These are phyloP conservation scores for Royoungia palumana DNA, from an alignment of 768 basidiomycete species.

Conservation along the genomic window DNA sequence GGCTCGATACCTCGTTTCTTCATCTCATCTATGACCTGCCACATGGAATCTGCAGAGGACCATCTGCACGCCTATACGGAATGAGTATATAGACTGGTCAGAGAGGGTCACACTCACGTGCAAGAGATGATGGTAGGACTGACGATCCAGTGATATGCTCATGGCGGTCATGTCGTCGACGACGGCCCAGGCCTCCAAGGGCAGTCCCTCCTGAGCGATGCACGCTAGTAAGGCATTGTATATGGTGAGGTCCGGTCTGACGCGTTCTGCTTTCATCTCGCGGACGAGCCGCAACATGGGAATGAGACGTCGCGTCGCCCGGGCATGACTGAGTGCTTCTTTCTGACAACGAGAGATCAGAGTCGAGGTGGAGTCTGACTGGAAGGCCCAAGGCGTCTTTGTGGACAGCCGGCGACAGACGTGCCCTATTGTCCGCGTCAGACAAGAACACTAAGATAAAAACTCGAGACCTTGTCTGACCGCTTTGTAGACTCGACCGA, in stretches of 20 bases:
- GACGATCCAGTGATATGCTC: constrained; percentile 46
- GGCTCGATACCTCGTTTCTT: constrained; percentile 43
- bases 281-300: constrained; percentile 44
- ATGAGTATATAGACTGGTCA: constrained; percentile 6
- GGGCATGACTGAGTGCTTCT: constrained; percentile 31
- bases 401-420: constrained; percentile 6
- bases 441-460: too few relatives aligned
- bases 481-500: constrained; percentile 3
- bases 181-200: constrained; percentile 59
- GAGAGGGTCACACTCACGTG: constrained; percentile 40
- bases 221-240: constrained; percentile 58
- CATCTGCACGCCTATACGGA: constrained; percentile 44
- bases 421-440: too few relatives aligned
- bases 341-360: constrained; percentile 32
- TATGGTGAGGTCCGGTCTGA: constrained; percentile 51
- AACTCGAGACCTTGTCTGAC: background rate
- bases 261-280: constrained; percentile 54
- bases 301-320: constrained; percentile 34
- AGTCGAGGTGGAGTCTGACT: constrained; percentile 20
- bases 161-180: constrained; percentile 63
- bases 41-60: constrained; percentile 37
- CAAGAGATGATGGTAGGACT: constrained; percentile 59
- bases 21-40: constrained; percentile 57
- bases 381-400: constrained; percentile 28
- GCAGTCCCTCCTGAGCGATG: constrained; percentile 40